These are phyloP conservation scores for Diplotaxis tenuifolia DNA, from an alignment of 345 rosid genomes.

Conservation along the genomic window DNA sequence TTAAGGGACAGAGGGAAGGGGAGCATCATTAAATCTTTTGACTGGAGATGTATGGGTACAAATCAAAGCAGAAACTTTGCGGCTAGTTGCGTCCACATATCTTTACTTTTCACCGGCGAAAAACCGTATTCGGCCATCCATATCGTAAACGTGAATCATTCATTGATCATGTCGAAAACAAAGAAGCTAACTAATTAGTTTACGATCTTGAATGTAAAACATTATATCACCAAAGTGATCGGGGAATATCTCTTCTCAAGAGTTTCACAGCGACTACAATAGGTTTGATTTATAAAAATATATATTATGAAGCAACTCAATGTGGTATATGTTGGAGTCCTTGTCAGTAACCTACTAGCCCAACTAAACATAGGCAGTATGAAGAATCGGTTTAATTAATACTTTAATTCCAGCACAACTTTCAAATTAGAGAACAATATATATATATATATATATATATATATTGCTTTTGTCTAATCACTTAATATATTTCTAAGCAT, in stretches of 20 bases:
- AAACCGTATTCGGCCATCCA: constrained; percentile 13
- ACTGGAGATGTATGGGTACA: constrained; percentile 24
- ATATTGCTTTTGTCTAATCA: too few relatives aligned
- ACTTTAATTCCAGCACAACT: neutral
- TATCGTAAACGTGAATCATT: constrained; percentile 4
- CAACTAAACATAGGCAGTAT: neutral
- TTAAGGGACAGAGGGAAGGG: too few relatives aligned
- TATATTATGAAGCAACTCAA: neutral
- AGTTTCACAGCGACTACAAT: neutral
- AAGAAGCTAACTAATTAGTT: neutral
- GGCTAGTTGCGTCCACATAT: constrained; percentile 28
- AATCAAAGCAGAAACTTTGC: constrained; percentile 26
- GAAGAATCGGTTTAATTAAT: neutral
- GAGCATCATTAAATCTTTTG: neutral
- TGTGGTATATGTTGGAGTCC: neutral
- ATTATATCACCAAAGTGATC: neutral
- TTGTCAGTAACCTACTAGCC: neutral
- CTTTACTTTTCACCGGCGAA: constrained; percentile 31
- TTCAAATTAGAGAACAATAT: neutral
- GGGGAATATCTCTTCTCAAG: neutral
- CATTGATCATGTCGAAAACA: neutral
- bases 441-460: too few relatives aligned
- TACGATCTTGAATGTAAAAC: neutral
- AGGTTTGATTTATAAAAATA: neutral
- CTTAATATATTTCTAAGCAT: too few relatives aligned